A percentile compares a stretch with the other conserved stretches of the same genome.
phyloP scores from a whole-genome alignment of 2,329 filamentous ascomycete genomes.

The Davidsoniella eucalypti region DNA sequence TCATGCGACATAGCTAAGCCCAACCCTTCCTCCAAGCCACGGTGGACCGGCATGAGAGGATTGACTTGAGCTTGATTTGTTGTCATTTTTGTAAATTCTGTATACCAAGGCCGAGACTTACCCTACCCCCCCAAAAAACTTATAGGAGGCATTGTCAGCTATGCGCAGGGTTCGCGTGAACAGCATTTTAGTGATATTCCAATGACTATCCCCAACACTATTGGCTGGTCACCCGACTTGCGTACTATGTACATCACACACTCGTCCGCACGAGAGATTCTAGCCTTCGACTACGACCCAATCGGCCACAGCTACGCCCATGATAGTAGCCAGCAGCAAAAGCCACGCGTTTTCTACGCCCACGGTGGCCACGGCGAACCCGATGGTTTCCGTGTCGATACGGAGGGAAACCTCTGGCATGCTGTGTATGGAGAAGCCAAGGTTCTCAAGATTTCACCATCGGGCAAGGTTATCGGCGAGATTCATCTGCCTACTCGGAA shows the following conservation, averaged over 20 bases:
- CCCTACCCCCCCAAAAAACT: conserved; percentile 4
- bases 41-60: no score
- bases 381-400: conserved; percentile 74
- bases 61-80: no score
- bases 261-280: conserved; percentile 53
- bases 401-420: conserved; percentile 75
- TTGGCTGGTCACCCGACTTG: conserved; percentile 60
- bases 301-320: conserved; percentile 42
- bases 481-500: conserved; percentile 61
- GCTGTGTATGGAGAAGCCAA: conserved; percentile 65
- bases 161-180: conserved; percentile 40
- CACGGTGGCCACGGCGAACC: conserved; percentile 49
- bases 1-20: no score
- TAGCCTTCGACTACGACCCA: conserved; percentile 56
- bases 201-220: conserved; percentile 74
- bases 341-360: conserved; percentile 48
- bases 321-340: conserved; percentile 28
- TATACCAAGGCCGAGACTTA: not conserved
- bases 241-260: conserved; percentile 72
- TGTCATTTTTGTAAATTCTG: not conserved
- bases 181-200: conserved; percentile 46
- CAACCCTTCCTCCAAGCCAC: conserved; percentile 1
- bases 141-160: conserved; percentile 55
- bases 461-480: conserved; percentile 56
- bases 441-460: conserved; percentile 56